Evolutionary conservation across 306 rosid genomes (phyloP), one percentile per base, ranked within the genome.

Genomic region (Rosa chinensis): DNA sequence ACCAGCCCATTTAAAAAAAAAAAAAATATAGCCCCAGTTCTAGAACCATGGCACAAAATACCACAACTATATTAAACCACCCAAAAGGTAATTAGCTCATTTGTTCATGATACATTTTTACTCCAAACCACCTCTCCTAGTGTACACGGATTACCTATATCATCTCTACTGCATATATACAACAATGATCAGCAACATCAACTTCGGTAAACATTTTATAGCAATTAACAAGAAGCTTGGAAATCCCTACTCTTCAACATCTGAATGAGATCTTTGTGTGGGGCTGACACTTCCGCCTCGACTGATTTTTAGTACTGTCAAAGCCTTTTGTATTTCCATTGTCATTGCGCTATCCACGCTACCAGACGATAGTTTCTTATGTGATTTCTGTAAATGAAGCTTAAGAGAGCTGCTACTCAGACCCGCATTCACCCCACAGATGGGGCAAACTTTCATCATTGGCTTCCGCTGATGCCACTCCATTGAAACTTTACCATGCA

Each of bases 341-440:
- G 90, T 91, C 94, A 93, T 91, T 81, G 96, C 98, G 77, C 98
- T 93, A 59, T 95, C 99, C 44, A 93, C 98, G 20, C 98, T 95
- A 10, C 99, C 98, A 8, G 98, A 95, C 8, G 97, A 95, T 14
- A 95, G 83, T 82, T 90, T 93, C 84, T 82, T 91, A 80, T 95
- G 99, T 44, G 97, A 87, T 79, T 93, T 95, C 83, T 95, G 98
- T 83, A 91, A 49, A 84, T 95, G 99, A 49, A 95, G 94, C 84
- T 91, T 95, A 20, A 93, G 93, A 18, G 98, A 95, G 84, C 98
- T 91, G 84, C 98, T 95, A 83, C 99, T 95, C 63, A 95, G 91
- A 50, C 99, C 99, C 0, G 89, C 97, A 76, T 88, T 91, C 89
- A 90, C 89, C 70, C 96, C 99, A 55, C 99, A 95, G n/a, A 93